These are phyloP conservation scores for Cyclospora cayetanensis DNA, from an alignment of 169 alveolate species.

Conservation along the genomic window DNA sequence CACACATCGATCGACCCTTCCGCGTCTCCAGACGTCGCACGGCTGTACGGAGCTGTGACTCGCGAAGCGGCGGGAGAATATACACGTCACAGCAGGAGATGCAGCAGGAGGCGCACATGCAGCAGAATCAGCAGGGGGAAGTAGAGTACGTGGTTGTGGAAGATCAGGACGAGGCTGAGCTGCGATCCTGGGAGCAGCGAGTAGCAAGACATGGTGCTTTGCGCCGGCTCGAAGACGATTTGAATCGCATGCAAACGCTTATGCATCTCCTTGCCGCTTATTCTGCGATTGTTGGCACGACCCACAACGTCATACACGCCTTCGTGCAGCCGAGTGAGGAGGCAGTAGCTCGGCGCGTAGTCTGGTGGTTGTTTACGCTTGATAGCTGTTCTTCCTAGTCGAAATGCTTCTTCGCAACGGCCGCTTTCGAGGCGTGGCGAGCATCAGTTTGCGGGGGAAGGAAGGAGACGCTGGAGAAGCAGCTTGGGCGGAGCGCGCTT, in stretches of 20 bases:
- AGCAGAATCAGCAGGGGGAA: not conserved
- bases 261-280: constrained; percentile 60
- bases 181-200: constrained; percentile 19
- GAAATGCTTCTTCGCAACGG: too few species aligned
- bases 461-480: too few species aligned
- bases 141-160: constrained; percentile 17
- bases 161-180: constrained; percentile 10
- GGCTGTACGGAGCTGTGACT: not conserved
- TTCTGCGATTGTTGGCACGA: constrained; percentile 54
- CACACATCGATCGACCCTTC: constrained; percentile 17
- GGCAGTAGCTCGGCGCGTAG: too few species aligned
- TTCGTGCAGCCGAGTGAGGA: constrained; percentile 63
- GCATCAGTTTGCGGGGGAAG: too few species aligned
- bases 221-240: constrained; percentile 35
- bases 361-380: too few species aligned
- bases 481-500: too few species aligned
- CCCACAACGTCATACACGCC: constrained; percentile 50
- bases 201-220: constrained; percentile 1
- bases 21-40: constrained; percentile 2
- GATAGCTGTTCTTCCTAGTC: too few species aligned
- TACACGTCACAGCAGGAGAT: not conserved
- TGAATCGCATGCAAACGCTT: constrained; percentile 68
- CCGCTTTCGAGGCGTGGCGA: too few species aligned
- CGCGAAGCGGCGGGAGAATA: not conserved
- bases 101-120: constrained; percentile 27